Conservation (phyloP, 1,284 basidiomycete species). For the Leccinum griseonigrum region DNA sequence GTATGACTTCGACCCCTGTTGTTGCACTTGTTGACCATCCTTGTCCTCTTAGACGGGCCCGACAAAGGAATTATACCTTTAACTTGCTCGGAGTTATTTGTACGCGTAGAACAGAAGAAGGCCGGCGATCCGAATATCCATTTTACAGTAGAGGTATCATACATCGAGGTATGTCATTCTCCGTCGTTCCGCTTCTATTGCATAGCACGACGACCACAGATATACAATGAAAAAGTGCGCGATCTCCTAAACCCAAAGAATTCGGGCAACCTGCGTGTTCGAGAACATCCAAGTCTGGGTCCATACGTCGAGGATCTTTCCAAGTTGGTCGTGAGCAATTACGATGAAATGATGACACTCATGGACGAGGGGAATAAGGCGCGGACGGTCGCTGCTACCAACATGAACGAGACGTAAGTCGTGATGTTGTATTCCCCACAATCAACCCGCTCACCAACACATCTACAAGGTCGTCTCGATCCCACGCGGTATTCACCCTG, state of each 20-base stretch:
- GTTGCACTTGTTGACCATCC: constrained; percentile 17
- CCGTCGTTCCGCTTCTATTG: not conserved
- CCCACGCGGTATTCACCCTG: constrained; percentile 96
- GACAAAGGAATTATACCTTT: constrained; percentile 98
- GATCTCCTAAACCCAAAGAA: constrained; percentile 98
- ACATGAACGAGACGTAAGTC: constrained; percentile 97
- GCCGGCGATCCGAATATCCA: constrained; percentile 66
- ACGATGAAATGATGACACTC: constrained; percentile 95
- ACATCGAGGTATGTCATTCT: constrained; percentile 73
- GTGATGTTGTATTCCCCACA: not conserved
- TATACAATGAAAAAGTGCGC: constrained; percentile 98
- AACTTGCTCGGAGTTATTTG: constrained; percentile 91
- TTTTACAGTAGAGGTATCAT: constrained; percentile 95
- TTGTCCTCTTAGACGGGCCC: constrained; percentile 67
- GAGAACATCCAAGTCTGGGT: constrained; percentile 92
- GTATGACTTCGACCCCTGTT: constrained; percentile 33
- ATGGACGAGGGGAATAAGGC: constrained; percentile 99
- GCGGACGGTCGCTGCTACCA: constrained; percentile 95
- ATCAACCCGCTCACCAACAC: not conserved
- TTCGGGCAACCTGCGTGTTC: constrained; percentile 91
- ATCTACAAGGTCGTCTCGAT: constrained; percentile 77
- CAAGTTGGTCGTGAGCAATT: constrained; percentile 88
- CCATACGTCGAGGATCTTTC: constrained; percentile 98
- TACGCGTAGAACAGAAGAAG: constrained; percentile 72
- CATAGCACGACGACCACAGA: constrained; percentile 42